These are phyloP conservation scores for Ailanthus altissimus DNA, from an alignment of 345 rosid genomes.

Conservation along the genomic window DNA sequence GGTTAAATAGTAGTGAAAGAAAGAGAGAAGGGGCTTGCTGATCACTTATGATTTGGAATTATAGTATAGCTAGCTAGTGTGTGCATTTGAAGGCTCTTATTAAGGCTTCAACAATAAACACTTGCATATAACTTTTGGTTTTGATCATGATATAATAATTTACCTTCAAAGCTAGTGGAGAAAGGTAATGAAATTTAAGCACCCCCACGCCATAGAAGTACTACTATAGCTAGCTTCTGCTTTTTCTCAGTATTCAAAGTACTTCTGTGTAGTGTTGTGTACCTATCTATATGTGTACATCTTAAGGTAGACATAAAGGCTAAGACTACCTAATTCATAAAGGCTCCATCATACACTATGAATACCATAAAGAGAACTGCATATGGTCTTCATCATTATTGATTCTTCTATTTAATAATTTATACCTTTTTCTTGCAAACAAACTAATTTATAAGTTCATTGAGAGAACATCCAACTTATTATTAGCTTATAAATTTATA, in stretches of 20 bases:
- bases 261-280: conserved; percentile 11
- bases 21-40: neutral
- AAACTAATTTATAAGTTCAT: neutral
- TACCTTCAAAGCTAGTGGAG: conserved; percentile 42
- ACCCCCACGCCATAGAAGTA: neutral
- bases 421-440: neutral
- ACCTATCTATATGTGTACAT: neutral
- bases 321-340: conserved; percentile 23
- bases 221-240: conserved; percentile 1
- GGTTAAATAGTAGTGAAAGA: conserved; percentile 38
- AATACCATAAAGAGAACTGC: conserved; percentile 33
- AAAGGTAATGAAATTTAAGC: conserved; percentile 18
- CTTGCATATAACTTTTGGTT: conserved; percentile 18
- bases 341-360: conserved; percentile 37
- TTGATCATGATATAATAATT: conserved; percentile 37
- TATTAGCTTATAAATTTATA: neutral
- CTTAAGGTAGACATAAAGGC: conserved; percentile 27
- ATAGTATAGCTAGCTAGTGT: conserved; percentile 18
- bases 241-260: conserved; percentile 4
- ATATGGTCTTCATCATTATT: conserved; percentile 39
- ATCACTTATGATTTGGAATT: conserved; percentile 14
- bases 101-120: conserved; percentile 38
- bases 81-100: conserved; percentile 37
- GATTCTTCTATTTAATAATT: neutral
- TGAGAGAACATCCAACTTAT: neutral